Percentiles rank a stretch among this genome's conserved stretches.
phyloP scores from a whole-genome alignment of 1,139 yeast species.

The Yamadazyma mexicana region DNA sequence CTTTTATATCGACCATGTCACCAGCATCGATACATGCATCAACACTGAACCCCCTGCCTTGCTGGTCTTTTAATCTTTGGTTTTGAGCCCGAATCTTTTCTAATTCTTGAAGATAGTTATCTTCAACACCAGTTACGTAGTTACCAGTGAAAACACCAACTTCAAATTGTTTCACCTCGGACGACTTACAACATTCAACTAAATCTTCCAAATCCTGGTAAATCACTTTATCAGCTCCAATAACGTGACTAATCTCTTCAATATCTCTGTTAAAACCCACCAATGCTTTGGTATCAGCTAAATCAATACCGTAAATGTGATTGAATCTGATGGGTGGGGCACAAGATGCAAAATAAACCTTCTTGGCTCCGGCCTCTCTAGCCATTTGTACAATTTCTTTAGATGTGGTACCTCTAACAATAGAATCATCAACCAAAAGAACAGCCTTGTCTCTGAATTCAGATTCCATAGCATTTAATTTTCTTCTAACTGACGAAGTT shows the following conservation, averaged over 20 bases:
- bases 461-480: slow-evolving; percentile 92
- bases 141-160: slow-evolving; percentile 97
- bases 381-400: slow-evolving; percentile 97
- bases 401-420: slow-evolving; percentile 96
- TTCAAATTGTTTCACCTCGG: slow-evolving; percentile 63
- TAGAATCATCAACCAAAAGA: slow-evolving; percentile 93
- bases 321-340: slow-evolving; percentile 96
- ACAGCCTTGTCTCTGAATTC: slow-evolving; percentile 87
- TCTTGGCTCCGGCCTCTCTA: slow-evolving; percentile 92
- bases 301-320: slow-evolving; percentile 95
- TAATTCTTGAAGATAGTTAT: slow-evolving; percentile 75
- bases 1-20: slow-evolving; percentile 66
- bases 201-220: slow-evolving; percentile 85
- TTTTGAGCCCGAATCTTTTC: slow-evolving; percentile 83
- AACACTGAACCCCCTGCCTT: slow-evolving; percentile 39
- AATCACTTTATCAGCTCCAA: slow-evolving; percentile 90
- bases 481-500: slow-evolving; percentile 89
- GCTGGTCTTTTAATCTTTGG: slow-evolving; percentile 55
- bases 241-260: slow-evolving; percentile 69
- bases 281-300: slow-evolving; percentile 91
- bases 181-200: slow-evolving; percentile 71
- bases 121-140: slow-evolving; percentile 90
- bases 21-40: slow-evolving; percentile 49
- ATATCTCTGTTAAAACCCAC: slow-evolving; percentile 83
- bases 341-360: slow-evolving; percentile 92